These are phyloP conservation scores for Penicillium sp. DNA, from an alignment of 2,329 filamentous ascomycete genomes.

Conservation along the genomic window DNA sequence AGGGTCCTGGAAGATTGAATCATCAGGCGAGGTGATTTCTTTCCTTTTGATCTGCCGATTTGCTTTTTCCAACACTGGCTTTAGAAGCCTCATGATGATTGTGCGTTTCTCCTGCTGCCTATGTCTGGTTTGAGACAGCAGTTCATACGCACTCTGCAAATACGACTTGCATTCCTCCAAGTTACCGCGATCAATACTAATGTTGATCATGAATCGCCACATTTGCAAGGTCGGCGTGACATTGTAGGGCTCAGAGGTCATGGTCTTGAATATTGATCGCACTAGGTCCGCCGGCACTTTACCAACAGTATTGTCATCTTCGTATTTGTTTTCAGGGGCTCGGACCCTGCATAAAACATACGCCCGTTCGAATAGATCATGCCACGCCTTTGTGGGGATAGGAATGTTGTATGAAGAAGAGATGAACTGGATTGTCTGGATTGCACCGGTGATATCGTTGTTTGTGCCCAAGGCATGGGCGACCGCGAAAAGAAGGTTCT, in stretches of 20 bases:
- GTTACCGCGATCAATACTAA: conserved; percentile 18
- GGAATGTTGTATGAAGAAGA: conserved; percentile 59
- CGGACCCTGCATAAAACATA: conserved; percentile 54
- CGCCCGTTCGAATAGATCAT: conserved; percentile 66
- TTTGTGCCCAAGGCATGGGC: conserved; percentile 69
- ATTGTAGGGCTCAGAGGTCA: conserved; percentile 60
- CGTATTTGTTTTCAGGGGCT: conserved; percentile 4
- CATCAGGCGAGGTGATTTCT: background rate
- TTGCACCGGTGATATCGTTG: conserved; percentile 59
- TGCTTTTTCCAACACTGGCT: conserved; percentile 2
- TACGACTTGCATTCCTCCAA: conserved; percentile 26
- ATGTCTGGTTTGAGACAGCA: conserved; percentile 29
- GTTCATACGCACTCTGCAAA: conserved; percentile 31
- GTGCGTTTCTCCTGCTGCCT: conserved; percentile 27
- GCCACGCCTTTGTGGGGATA: conserved; percentile 63
- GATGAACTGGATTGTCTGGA: conserved; percentile 63
- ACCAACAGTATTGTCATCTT: conserved; percentile 20
- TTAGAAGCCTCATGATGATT: conserved; percentile 27
- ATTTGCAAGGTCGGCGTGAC: conserved; percentile 59
- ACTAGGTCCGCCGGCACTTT: conserved; percentile 48
- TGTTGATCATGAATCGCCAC: conserved; percentile 42
- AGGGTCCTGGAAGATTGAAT: conserved; percentile 20
- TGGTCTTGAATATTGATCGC: conserved; percentile 57
- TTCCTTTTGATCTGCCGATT: background rate
- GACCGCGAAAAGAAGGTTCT: conserved; percentile 62